Evolutionary conservation across 2,329 filamentous ascomycete genomes (phyloP).

Genomic region (Knufia fluminis): DNA sequence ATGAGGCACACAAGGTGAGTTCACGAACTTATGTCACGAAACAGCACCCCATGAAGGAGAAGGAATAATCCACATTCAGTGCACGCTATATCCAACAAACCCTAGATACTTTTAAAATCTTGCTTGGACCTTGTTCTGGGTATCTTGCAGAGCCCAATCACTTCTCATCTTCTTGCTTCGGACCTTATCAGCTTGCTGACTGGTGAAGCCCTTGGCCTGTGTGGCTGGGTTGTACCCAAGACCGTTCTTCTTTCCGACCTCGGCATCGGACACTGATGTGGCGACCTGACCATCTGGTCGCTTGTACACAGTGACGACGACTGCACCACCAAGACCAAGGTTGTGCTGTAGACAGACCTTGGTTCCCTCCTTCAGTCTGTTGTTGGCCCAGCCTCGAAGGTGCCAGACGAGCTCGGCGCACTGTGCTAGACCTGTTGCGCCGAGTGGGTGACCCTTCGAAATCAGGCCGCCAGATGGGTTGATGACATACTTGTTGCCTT

Average conservation of each 20-base stretch:
- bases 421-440: constrained; percentile 84
- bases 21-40: too few species aligned
- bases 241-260: constrained; percentile 56
- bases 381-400: constrained; percentile 90
- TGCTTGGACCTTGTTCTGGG: constrained; percentile 61
- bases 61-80: too few species aligned
- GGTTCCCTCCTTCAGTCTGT: constrained; percentile 62
- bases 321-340: constrained; percentile 80
- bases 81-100: too few species aligned
- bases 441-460: constrained; percentile 89
- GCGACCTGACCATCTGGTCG: constrained; percentile 66
- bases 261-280: constrained; percentile 49
- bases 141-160: constrained; percentile 72
- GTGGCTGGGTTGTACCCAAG: constrained; percentile 89
- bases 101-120: too few species aligned
- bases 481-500: constrained; percentile 65
- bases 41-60: too few species aligned
- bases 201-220: constrained; percentile 79
- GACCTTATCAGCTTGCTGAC: constrained; percentile 57
- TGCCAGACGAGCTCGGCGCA: constrained; percentile 95
- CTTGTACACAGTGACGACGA: constrained; percentile 81
- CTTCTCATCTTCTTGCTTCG: constrained; percentile 61
- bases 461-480: constrained; percentile 94
- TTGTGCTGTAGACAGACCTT: constrained; percentile 80
- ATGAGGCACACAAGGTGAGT: too few species aligned